phyloP scores from a whole-genome alignment of 306 rosid genomes.

The Coriaria nepalensis region DNA sequence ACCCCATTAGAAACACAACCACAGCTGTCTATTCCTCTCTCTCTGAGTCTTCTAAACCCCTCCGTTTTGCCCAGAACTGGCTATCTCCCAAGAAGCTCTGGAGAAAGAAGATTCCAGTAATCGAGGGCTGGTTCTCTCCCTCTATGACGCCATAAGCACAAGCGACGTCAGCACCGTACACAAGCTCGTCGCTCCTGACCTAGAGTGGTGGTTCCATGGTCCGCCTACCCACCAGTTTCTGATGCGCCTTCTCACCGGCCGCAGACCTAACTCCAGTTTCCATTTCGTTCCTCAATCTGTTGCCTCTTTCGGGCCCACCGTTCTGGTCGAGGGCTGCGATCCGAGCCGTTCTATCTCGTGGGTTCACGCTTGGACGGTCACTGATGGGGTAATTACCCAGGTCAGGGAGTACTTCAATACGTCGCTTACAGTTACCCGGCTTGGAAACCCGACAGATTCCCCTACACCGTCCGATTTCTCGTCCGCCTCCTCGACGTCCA shows the following conservation, averaged over 20 bases:
- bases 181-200: slow-evolving; percentile 53
- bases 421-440: slow-evolving; percentile 70
- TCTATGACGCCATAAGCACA: slow-evolving; percentile 72
- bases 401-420: slow-evolving; percentile 88
- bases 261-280: slow-evolving; percentile 24
- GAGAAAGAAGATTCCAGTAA: slow-evolving; percentile 47
- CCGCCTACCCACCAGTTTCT: slow-evolving; percentile 78
- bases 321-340: slow-evolving; percentile 79
- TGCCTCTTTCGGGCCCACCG: slow-evolving; percentile 48
- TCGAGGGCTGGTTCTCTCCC: slow-evolving; percentile 51
- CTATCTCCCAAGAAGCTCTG: slow-evolving; percentile 48
- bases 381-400: slow-evolving; percentile 81
- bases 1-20: too few species aligned
- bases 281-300: slow-evolving; percentile 44
- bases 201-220: slow-evolving; percentile 99
- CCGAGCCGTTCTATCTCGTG: slow-evolving; percentile 38
- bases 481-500: slow-evolving; percentile 9
- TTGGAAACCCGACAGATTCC: slow-evolving; percentile 19
- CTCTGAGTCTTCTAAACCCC: not conserved
- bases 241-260: slow-evolving; percentile 78
- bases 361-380: slow-evolving; percentile 84
- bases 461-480: slow-evolving; percentile 3
- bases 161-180: slow-evolving; percentile 57
- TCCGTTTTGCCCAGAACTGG: slow-evolving; percentile 49
- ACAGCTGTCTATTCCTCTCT: not conserved